Evolutionary conservation across 2,329 filamentous ascomycete genomes (phyloP).

Genomic region (Fusarium kyushuense): DNA sequence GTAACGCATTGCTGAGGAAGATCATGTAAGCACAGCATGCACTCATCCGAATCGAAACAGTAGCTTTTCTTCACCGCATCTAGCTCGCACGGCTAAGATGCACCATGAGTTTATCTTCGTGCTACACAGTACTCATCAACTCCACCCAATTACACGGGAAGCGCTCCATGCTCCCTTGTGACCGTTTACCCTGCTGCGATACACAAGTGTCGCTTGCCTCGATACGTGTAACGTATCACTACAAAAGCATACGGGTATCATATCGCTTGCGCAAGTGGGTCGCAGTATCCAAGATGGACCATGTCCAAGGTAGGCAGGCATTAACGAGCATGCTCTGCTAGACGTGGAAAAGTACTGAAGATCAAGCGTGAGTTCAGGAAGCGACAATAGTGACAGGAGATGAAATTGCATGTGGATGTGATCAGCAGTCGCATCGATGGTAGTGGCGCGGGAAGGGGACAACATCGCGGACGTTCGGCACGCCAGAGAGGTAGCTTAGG

Average conservation of each 20-base stretch:
- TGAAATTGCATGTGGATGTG: not conserved
- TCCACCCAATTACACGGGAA: constrained; percentile 22
- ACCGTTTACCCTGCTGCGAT: constrained; percentile 23
- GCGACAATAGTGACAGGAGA: constrained; percentile 6
- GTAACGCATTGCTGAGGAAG: constrained; percentile 13
- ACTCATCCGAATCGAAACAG: constrained; percentile 23
- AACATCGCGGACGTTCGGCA: constrained; percentile 85
- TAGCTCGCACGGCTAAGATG: not conserved
- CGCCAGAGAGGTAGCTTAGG: constrained; percentile 83
- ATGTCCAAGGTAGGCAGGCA: constrained; percentile 47
- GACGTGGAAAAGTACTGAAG: constrained; percentile 13
- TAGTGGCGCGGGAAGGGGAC: constrained; percentile 86
- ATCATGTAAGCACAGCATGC: constrained; percentile 33
- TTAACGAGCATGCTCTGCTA: constrained; percentile 42
- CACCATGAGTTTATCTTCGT: constrained; percentile 10
- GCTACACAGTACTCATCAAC: constrained; percentile 25
- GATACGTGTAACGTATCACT: constrained; percentile 43
- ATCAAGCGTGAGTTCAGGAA: not conserved
- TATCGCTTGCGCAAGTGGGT: constrained; percentile 35
- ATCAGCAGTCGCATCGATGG: constrained; percentile 70
- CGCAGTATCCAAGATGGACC: constrained; percentile 8
- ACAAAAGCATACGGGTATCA: constrained; percentile 38
- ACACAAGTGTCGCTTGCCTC: constrained; percentile 43
- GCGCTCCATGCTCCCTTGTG: constrained; percentile 9
- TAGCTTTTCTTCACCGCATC: constrained; percentile 39